Evolutionary conservation across 495 filamentous ascomycete genomes (phyloP).

Genomic region (Penicillium alfredii): DNA sequence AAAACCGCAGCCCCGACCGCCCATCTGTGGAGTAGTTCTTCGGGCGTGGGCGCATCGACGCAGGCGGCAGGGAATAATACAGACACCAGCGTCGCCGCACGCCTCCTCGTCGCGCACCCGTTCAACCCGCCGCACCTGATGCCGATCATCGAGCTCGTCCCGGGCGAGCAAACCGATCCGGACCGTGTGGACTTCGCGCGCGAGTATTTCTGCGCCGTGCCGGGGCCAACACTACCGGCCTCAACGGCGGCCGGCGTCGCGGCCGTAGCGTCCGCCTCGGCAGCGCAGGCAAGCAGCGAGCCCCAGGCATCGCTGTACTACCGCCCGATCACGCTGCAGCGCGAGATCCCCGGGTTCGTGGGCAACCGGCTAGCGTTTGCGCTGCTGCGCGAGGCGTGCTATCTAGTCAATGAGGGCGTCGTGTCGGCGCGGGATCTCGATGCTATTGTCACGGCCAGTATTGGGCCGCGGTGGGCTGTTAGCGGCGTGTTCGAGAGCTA

Average conservation of each 20-base stretch:
- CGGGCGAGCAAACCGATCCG: conserved; percentile 33
- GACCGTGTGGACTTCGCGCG: conserved; percentile 38
- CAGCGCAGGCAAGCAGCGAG: background rate
- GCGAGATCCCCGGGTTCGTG: conserved; percentile 50
- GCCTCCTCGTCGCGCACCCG: conserved; percentile 53
- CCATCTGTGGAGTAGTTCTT: conserved; percentile 53
- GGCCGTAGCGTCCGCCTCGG: too few relatives aligned
- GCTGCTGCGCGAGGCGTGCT: conserved; percentile 41
- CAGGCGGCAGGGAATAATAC: conserved; percentile 34
- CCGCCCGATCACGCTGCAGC: conserved; percentile 46
- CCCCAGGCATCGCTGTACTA: conserved; percentile 19
- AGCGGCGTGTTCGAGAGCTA: conserved; percentile 57
- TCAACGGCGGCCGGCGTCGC: background rate
- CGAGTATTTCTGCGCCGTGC: conserved; percentile 42
- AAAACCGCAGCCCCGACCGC: conserved; percentile 25
- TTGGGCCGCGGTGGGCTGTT: conserved; percentile 53
- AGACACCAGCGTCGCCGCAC: conserved; percentile 37
- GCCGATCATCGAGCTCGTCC: conserved; percentile 57
- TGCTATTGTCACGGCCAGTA: conserved; percentile 39
- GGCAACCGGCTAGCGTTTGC: conserved; percentile 47
- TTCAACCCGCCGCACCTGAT: conserved; percentile 62
- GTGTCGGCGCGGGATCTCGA: conserved; percentile 42
- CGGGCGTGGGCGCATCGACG: conserved; percentile 48
- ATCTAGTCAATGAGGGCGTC: conserved; percentile 43
- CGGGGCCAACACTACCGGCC: conserved; percentile 24